Base-by-base conservation (phyloP, 345 rosid genomes). In the Citrus unshiu region DNA sequence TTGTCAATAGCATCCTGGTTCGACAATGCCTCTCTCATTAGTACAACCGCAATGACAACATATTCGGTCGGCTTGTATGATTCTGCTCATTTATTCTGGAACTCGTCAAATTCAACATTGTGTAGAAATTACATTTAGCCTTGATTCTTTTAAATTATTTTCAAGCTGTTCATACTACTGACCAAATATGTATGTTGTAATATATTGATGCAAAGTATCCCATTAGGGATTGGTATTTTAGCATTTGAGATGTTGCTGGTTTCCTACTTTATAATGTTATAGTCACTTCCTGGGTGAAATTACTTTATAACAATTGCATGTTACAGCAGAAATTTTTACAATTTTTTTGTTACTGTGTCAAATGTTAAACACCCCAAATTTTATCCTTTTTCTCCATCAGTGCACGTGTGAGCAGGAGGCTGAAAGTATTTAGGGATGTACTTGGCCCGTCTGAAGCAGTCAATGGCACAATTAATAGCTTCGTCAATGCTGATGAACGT, bases 111-210 rank as follows among this genome's bases (percentile, higher is more conserved):
- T 56, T 76, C 73, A 75, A 75, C 78, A 34, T 32, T n/a, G 63
- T 54, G 73, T 57, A 77, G 67, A 68, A 67, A 54, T n/a, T 57
- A 57, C 66, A 63, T 64, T 46, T 76, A 14, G 34, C n/a, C 46
- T 29, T n/a, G 51, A 75, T 76, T 76, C 79, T 67, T 76, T 51
- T 30, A 34, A 76, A 49, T 65, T 67, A 29, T 24, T 56, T 64
- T 24, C 27, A 67, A 66, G 66, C 14, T 64, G 54, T 57, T 77
- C 40, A 77, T 77, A 76, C 57, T 7, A 35, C 39, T 18, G 65
- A 56, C 21, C 37, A 76, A 54, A 67, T 49, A 51, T 65, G 43
- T 35, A 35, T 76, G 73, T 76, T 34, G 72, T 76, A 66, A 67
- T 25, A 25, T 19, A 14, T 54, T 54, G 25, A 56, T 66, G 65